Evolutionary conservation across 805 yeast species (phyloP).

Genomic region (Starmera amethionina): DNA sequence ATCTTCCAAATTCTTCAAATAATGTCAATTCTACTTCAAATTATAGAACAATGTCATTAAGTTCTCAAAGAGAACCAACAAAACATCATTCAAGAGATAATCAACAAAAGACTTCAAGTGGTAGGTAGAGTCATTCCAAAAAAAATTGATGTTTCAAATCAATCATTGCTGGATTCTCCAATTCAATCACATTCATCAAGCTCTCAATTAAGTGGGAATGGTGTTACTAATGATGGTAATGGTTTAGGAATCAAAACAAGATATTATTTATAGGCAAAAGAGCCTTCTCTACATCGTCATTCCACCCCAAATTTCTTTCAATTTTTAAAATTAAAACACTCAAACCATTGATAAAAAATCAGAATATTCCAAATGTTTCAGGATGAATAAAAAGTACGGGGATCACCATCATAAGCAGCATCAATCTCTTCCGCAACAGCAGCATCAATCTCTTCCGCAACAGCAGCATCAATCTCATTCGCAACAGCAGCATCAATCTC

Average conservation of each 20-base stretch:
- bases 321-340: too few relatives aligned
- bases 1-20: slow-evolving; percentile 9
- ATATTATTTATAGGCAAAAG: slow-evolving; percentile 28
- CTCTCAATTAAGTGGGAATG: neutral
- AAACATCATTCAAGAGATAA: slow-evolving; percentile 23
- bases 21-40: slow-evolving; percentile 1
- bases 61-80: neutral
- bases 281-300: slow-evolving; percentile 14
- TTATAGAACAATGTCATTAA: slow-evolving; percentile 24
- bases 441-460: too few relatives aligned
- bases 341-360: too few relatives aligned
- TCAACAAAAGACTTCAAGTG: slow-evolving; percentile 30
- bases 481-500: too few relatives aligned
- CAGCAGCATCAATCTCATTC: too few relatives aligned
- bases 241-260: slow-evolving; percentile 35
- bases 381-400: too few relatives aligned
- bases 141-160: slow-evolving; percentile 25
- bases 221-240: slow-evolving; percentile 5
- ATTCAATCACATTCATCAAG: slow-evolving; percentile 1
- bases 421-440: too few relatives aligned
- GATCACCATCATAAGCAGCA: too few relatives aligned
- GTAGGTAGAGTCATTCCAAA: slow-evolving; percentile 38
- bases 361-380: too few relatives aligned
- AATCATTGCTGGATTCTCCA: slow-evolving; percentile 3
- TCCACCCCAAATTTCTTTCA: too few relatives aligned